Conservation (phyloP, 108 stramenopile genomes). For the Nannochloropsis oceanica region DNA sequence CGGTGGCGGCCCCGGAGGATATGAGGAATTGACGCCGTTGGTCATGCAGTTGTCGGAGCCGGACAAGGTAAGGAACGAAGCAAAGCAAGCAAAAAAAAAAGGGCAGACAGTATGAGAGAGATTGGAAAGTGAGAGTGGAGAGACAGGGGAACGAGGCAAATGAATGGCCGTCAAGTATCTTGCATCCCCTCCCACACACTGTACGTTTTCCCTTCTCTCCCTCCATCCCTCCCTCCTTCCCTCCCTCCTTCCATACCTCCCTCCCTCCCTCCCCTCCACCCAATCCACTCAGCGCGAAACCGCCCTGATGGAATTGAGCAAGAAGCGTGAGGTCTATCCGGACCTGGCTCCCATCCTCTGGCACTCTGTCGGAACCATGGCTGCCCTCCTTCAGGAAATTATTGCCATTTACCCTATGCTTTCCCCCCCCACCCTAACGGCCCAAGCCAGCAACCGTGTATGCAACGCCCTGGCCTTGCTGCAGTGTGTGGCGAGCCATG, state of each 20-base stretch:
- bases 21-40: neutral
- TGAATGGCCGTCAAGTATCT: neutral
- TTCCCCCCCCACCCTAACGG: constrained; percentile 87
- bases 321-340: constrained; percentile 83
- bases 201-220: neutral
- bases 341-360: constrained; percentile 80
- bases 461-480: constrained; percentile 97
- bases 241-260: neutral
- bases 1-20: neutral
- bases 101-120: neutral
- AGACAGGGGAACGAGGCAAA: neutral
- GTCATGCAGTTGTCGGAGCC: neutral
- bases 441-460: constrained; percentile 84
- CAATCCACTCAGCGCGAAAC: constrained; percentile 57
- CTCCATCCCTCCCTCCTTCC: neutral
- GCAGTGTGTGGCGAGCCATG: constrained; percentile 95
- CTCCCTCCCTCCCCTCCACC: neutral
- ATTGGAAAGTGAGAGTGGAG: neutral
- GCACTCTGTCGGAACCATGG: constrained; percentile 49
- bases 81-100: neutral
- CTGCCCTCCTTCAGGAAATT: constrained; percentile 85
- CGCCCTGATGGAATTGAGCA: constrained; percentile 87
- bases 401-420: constrained; percentile 90
- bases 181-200: neutral
- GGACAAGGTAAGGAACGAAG: neutral